Evolutionary conservation across 202 grass and related monocot genomes (phyloP).

Genomic region (Digitaria exilis): DNA sequence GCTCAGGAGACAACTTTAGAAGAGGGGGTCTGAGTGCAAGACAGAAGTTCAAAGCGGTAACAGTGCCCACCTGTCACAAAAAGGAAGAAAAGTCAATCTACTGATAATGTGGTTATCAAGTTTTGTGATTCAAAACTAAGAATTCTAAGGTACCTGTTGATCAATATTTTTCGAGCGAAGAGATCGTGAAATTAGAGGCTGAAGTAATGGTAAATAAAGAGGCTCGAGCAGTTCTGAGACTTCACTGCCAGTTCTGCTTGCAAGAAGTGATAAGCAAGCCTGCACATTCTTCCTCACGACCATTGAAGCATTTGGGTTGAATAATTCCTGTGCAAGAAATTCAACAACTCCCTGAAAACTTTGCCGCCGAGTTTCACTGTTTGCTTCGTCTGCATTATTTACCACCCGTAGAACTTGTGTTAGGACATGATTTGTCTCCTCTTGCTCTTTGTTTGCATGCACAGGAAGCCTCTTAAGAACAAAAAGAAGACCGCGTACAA

Average conservation of each 20-base stretch:
- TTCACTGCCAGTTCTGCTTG: conserved; percentile 96
- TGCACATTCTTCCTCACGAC: conserved; percentile 96
- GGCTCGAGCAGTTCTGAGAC: conserved; percentile 97
- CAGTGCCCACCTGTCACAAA: conserved; percentile 87
- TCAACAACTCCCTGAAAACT: conserved; percentile 98
- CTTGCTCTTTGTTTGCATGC: conserved; percentile 99
- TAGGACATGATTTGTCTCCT: conserved; percentile 97
- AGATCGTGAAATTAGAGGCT: conserved; percentile 83
- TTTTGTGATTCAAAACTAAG: conserved; percentile 19
- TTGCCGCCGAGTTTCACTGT: conserved; percentile 81
- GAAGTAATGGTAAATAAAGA: conserved; percentile 84
- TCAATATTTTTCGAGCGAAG: conserved; percentile 91
- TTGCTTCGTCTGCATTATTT: conserved; percentile 99
- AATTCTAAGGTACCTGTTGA: conserved; percentile 68
- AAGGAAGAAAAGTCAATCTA: conserved; percentile 17
- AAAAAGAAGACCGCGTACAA: conserved; percentile 85
- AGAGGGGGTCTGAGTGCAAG: conserved; percentile 94
- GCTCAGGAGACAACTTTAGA: conserved; percentile 86
- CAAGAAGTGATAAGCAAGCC: conserved; percentile 88
- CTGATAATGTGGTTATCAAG: conserved; percentile 17
- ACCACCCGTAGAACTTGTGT: conserved; percentile 92
- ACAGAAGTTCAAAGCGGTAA: conserved; percentile 96
- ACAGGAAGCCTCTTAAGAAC: conserved; percentile 95
- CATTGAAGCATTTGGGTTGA: conserved; percentile 95
- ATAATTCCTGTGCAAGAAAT: conserved; percentile 84